Evolutionary conservation across 768 basidiomycete genomes (phyloP).

Genomic region (Suillus occidentalis): DNA sequence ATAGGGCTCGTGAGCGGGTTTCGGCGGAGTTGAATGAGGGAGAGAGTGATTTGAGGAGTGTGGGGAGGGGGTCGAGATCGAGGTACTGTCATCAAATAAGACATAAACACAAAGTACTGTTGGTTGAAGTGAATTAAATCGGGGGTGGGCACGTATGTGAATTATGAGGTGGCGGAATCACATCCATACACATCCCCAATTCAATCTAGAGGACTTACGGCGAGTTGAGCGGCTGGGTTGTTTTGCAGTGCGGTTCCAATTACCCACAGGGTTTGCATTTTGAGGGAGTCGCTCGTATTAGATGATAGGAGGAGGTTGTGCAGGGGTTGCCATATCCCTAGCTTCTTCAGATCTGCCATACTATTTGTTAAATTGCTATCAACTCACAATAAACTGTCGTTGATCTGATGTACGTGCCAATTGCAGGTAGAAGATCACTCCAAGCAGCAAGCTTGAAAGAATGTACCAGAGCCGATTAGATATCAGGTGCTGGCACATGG

Average conservation of each 20-base stretch:
- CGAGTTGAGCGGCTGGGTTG: conserved; percentile 79
- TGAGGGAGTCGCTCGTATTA: conserved; percentile 57
- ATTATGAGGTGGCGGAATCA: neutral
- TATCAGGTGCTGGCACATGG: too few relatives aligned
- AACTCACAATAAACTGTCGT: neutral
- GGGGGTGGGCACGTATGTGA: neutral
- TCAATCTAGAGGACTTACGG: conserved; percentile 44
- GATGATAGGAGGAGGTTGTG: conserved; percentile 60
- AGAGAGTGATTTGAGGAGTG: conserved; percentile 60
- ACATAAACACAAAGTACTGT: neutral
- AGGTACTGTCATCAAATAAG: conserved; percentile 49
- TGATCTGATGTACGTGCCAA: neutral
- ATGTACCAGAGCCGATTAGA: too few relatives aligned
- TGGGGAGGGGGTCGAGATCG: conserved; percentile 61
- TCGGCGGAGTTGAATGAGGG: conserved; percentile 52
- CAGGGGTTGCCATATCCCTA: conserved; percentile 79
- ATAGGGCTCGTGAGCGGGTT: conserved; percentile 78
- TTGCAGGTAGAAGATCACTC: neutral
- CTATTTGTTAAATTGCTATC: too few relatives aligned
- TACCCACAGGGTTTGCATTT: conserved; percentile 76
- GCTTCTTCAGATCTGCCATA: conserved; percentile 63
- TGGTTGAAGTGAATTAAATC: conserved; percentile 1
- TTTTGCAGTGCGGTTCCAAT: conserved; percentile 89
- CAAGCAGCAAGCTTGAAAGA: neutral
- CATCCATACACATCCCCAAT: too few relatives aligned